Percentiles rank a stretch among this genome's conserved stretches.
These are phyloP conservation scores for Iberis pinnata DNA, from an alignment of 345 rosid species.

Conservation along the genomic window DNA sequence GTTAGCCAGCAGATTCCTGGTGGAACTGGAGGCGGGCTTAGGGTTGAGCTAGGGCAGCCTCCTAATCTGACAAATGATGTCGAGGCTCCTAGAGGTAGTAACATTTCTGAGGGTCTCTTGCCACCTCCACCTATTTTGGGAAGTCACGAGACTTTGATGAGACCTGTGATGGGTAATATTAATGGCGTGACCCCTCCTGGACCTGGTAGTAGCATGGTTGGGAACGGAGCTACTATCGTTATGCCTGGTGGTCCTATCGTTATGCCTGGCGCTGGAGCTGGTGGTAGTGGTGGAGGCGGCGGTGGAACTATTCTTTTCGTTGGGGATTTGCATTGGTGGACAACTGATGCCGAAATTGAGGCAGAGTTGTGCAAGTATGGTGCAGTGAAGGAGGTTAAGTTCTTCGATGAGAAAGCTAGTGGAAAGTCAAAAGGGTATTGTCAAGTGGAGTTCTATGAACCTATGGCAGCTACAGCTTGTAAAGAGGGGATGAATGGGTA, in stretches of 20 bases:
- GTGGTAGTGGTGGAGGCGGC: constrained; percentile 37
- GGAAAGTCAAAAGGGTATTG: constrained; percentile 87
- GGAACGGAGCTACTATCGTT: constrained; percentile 29
- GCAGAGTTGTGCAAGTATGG: constrained; percentile 57
- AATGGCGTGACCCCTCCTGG: constrained; percentile 32
- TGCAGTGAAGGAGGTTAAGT: constrained; percentile 67
- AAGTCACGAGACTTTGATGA: constrained; percentile 34
- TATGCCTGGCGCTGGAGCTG: too few relatives aligned
- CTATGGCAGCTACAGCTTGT: constrained; percentile 56
- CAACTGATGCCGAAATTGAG: constrained; percentile 80
- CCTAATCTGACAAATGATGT: constrained; percentile 30
- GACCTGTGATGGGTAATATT: constrained; percentile 33
- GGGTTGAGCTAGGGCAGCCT: constrained; percentile 51
- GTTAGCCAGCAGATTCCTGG: constrained; percentile 29
- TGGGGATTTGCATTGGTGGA: constrained; percentile 95
- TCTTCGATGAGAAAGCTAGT: constrained; percentile 82
- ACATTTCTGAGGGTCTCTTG: constrained; percentile 27
- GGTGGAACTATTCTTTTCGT: constrained; percentile 59
- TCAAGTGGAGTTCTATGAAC: constrained; percentile 77
- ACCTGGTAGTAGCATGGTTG: constrained; percentile 30
- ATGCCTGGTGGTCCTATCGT: constrained; percentile 22
- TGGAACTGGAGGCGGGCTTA: constrained; percentile 45
- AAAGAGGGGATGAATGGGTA: constrained; percentile 79
- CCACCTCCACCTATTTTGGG: constrained; percentile 27
- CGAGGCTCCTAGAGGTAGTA: constrained; percentile 34